Evolutionary conservation across 768 basidiomycete species (phyloP), one percentile per base, ranked within the genome.

Genomic region (Collybia mongolica): DNA sequence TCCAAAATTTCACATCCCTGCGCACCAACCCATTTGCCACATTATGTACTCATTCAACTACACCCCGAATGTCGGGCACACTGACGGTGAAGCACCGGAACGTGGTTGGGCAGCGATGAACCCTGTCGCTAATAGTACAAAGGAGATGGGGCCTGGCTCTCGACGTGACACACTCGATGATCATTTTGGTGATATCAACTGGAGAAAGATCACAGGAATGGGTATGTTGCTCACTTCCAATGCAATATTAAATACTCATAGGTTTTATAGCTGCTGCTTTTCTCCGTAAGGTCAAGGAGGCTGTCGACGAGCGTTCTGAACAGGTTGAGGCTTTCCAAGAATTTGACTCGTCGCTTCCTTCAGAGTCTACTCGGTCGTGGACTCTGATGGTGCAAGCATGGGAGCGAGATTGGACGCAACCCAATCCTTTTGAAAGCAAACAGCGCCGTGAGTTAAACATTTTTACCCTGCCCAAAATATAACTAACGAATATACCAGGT

Each of bases 1-100:
- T 19, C 68, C 66, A 6, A 67, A 69, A 46, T 62, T 68, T 22
- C 68, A 69, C 43, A 36, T 65, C 1, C 50, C 59, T 2, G 58
- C 57, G 20, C 67, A 69, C 46, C 44, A 41, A 0, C 37, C 37
- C 18, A 14, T 11, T 2, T 65, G 66, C 44, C 61, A 61, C 14
- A 14, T 38, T 9, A 49, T 18, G 8, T 65, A 52, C 49, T 60
- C 59, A 2, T 58, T 62, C 54, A 65, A 65, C 49, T 53, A 56
- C 28, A 49, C 47, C 6, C 52, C 41, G 2, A 22, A 57, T 6
- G 48, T 57, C 18, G 66, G 60, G 14, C 36, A 49, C 26, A 65
- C 65, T 17, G 38, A 39, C 5, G 38, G 38, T 8, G n/a, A 43
- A 28, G 42, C 42, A 24, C 42, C 42, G 8, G 65, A 66, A 44